Conservation (phyloP, 129 eudicot genomes). For the Ambrosia trifida region DNA sequence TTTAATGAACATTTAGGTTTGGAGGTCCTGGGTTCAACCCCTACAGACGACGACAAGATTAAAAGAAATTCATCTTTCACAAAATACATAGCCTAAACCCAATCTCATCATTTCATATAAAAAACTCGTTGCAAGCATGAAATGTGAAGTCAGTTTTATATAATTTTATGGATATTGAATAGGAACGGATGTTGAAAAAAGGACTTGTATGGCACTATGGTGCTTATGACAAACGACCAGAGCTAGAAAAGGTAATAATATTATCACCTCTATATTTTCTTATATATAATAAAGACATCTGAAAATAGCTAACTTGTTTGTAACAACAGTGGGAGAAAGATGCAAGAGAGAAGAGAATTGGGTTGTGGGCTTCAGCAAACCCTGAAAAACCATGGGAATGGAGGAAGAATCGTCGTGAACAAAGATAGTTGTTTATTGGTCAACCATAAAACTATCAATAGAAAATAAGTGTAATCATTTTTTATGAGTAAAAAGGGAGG, state of each 20-base stretch:
- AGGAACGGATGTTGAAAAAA: slow-evolving; percentile 93
- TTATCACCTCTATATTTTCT: not conserved
- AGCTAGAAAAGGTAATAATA: slow-evolving; percentile 59
- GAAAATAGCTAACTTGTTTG: slow-evolving; percentile 1
- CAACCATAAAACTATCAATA: not conserved
- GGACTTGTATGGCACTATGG: slow-evolving; percentile 95
- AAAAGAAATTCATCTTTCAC: too few species aligned
- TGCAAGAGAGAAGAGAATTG: slow-evolving; percentile 80
- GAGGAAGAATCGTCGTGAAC: slow-evolving; percentile 75
- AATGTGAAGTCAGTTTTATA: not conserved
- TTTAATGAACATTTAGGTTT: too few species aligned
- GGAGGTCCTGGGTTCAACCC: too few species aligned
- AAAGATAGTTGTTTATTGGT: slow-evolving; percentile 31
- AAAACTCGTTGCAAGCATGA: too few species aligned
- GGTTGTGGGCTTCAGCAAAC: slow-evolving; percentile 81
- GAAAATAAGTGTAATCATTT: too few species aligned
- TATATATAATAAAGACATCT: slow-evolving; percentile 1
- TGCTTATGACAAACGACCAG: slow-evolving; percentile 87
- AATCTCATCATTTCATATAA: too few species aligned
- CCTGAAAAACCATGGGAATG: slow-evolving; percentile 99
- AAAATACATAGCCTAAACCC: too few species aligned
- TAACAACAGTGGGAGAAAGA: slow-evolving; percentile 79
- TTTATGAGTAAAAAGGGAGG: too few species aligned
- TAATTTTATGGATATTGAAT: not conserved
- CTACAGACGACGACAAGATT: too few species aligned